Evolutionary conservation across 805 yeast genomes (phyloP).

Genomic region (Kuraishia capsulata): DNA sequence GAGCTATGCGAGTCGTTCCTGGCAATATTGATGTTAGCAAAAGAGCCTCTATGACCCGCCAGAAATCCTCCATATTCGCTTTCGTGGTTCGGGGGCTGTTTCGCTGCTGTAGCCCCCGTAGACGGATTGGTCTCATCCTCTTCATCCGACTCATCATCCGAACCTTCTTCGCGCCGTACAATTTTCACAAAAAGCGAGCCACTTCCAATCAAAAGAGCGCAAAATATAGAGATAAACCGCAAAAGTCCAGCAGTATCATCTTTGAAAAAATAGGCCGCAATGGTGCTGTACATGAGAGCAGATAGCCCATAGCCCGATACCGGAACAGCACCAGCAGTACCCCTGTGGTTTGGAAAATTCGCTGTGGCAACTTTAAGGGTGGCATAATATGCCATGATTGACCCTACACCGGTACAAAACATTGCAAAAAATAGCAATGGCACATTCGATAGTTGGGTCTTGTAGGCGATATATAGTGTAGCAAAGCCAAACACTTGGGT

Average conservation of each 20-base stretch:
- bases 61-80: constrained; percentile 9
- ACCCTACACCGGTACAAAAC: constrained; percentile 53
- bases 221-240: constrained; percentile 41
- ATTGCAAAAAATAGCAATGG: constrained; percentile 37
- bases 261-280: constrained; percentile 43
- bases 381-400: constrained; percentile 50
- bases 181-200: constrained; percentile 36
- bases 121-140: no score
- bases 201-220: constrained; percentile 35
- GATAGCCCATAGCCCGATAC: constrained; percentile 65
- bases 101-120: no score
- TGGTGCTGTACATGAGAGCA: constrained; percentile 52
- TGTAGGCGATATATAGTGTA: constrained; percentile 38
- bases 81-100: no score
- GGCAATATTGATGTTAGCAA: constrained; percentile 18
- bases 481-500: constrained; percentile 47
- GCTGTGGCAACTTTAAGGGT: constrained; percentile 49
- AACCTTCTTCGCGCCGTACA: constrained; percentile 5
- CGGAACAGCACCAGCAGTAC: constrained; percentile 61
- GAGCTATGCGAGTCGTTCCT: constrained; percentile 18
- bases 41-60: constrained; percentile 25
- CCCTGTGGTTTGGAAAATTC: constrained; percentile 65
- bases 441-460: constrained; percentile 27
- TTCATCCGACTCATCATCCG: constrained; percentile 3
- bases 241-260: constrained; percentile 48